A percentile compares a stretch with the other conserved stretches of the same genome.
Evolutionary conservation across 352 stramenopile genomes (phyloP).

Genomic region (Phytopythium boreale): DNA sequence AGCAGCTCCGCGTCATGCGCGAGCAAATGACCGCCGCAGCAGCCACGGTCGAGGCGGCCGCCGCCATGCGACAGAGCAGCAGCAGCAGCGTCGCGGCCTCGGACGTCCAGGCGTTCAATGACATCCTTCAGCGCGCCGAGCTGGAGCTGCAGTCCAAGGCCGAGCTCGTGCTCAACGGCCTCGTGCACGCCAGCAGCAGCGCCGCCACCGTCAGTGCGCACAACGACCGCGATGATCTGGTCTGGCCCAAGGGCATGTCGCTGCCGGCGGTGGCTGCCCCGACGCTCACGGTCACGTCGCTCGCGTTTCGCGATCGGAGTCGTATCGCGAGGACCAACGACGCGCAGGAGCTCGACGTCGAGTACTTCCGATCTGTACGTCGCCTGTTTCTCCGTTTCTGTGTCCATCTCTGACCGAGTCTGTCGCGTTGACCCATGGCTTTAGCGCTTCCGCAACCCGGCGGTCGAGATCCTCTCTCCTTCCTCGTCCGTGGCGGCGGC

Average conservation of each 20-base stretch:
- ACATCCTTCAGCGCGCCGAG: slow-evolving; percentile 71
- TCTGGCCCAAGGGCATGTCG: slow-evolving; percentile 4
- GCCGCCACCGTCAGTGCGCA: not conserved
- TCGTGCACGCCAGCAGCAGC: slow-evolving; percentile 56
- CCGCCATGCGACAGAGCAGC: slow-evolving; percentile 26
- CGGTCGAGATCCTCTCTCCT: slow-evolving; percentile 29
- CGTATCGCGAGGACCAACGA: slow-evolving; percentile 6
- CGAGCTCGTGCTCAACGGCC: slow-evolving; percentile 69
- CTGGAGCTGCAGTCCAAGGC: slow-evolving; percentile 72
- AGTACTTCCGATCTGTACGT: slow-evolving; percentile 48
- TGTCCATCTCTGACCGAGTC: not conserved
- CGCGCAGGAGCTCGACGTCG: slow-evolving; percentile 19
- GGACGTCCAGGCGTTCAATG: slow-evolving; percentile 52
- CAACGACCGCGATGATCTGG: not conserved
- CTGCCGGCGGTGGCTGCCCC: slow-evolving; percentile 19
- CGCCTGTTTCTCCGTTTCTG: not conserved
- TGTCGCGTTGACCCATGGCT: not conserved
- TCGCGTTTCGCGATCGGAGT: not conserved
- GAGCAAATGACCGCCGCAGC: slow-evolving; percentile 59
- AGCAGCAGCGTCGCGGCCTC: slow-evolving; percentile 13
- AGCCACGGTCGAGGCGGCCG: slow-evolving; percentile 23
- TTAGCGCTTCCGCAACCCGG: slow-evolving; percentile 40
- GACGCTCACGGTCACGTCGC: not conserved
- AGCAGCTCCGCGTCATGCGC: slow-evolving; percentile 70
- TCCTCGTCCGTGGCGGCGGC: slow-evolving; percentile 13